Base-by-base conservation (phyloP, 345 rosid genomes). In the Gossypium anomalum region DNA sequence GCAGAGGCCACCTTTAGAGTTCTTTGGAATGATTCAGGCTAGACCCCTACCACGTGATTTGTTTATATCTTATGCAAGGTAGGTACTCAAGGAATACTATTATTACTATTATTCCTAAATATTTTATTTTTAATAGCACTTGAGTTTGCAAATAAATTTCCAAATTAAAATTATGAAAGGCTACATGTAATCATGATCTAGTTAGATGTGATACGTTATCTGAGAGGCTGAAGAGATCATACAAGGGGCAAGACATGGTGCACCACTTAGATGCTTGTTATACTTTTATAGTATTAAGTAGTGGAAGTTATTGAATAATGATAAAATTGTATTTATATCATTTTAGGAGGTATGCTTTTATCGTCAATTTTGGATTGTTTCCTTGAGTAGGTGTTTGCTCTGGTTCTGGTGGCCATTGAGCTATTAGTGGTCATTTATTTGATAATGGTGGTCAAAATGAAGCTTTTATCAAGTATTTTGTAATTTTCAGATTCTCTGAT, bases 1-100 rank as follows among this genome's bases (percentile, higher is more conserved):
- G 81, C 91, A 94, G 98, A 91, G 89, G 74, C 92, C 87, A 71
- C 82, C 97, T 45, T 82, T 87, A 79, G 98, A 94, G 78, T 91
- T 89, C 83, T 92, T 94, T 75, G 89, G 95, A 72, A 91, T 83
- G 86, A 91, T 94, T 82, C 98, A 94, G 72, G 92, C 93, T 66
- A 91, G 87, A 82, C 82, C 89, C 29, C 79, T 91, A 52, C 98
- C 98, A 67, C 93, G 96, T 68, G 93, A 94, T 86, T 81, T 94
- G 75, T 94, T 94, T 80, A 82, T 81, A 73, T 78, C 86, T 49
- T 94, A 89, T 82, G 86, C 97, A 70, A 82, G 98, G 98, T 92
- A 78, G 23, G 81, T 71, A 45, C 17, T 69, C 25, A 47, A 69
- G 72, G 59, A 69, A 27, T 69, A 27, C 17, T 69, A 16, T 22